Conservation (phyloP, 306 rosid species). For the Calophaca sinica region DNA sequence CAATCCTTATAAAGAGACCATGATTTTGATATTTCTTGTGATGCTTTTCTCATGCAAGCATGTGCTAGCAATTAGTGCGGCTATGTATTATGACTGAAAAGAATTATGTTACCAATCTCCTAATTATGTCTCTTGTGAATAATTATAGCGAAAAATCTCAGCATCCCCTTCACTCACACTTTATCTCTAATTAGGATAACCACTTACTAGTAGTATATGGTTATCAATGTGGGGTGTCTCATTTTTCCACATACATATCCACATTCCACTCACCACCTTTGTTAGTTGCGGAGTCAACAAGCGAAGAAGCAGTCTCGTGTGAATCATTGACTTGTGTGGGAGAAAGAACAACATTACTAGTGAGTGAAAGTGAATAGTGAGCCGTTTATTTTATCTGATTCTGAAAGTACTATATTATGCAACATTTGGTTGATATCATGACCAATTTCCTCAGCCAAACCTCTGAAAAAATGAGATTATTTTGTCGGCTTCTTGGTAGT, state of each 20-base stretch:
- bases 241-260: slow-evolving; percentile 36
- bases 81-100: slow-evolving; percentile 50
- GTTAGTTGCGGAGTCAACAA: slow-evolving; percentile 80
- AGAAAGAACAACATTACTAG: slow-evolving; percentile 43
- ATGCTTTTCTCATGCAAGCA: slow-evolving; percentile 63
- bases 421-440: slow-evolving; percentile 48
- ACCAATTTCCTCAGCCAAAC: too few species aligned
- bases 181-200: slow-evolving; percentile 9
- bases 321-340: slow-evolving; percentile 59
- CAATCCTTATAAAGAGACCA: slow-evolving; percentile 50
- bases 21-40: slow-evolving; percentile 30
- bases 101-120: slow-evolving; percentile 53
- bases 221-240: slow-evolving; percentile 48
- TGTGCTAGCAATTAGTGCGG: slow-evolving; percentile 64
- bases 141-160: slow-evolving; percentile 36
- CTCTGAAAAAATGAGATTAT: slow-evolving; percentile 49
- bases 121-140: slow-evolving; percentile 56
- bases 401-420: slow-evolving; percentile 54
- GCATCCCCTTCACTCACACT: slow-evolving; percentile 29
- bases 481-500: slow-evolving; percentile 56
- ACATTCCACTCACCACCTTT: slow-evolving; percentile 25
- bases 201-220: not conserved
- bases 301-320: slow-evolving; percentile 54
- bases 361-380: slow-evolving; percentile 12
- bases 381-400: slow-evolving; percentile 46